Percentiles rank a stretch among this genome's conserved stretches.
phyloP scores from a whole-genome alignment of 2,329 filamentous ascomycete genomes.

The Microsporum ferrugineum region DNA sequence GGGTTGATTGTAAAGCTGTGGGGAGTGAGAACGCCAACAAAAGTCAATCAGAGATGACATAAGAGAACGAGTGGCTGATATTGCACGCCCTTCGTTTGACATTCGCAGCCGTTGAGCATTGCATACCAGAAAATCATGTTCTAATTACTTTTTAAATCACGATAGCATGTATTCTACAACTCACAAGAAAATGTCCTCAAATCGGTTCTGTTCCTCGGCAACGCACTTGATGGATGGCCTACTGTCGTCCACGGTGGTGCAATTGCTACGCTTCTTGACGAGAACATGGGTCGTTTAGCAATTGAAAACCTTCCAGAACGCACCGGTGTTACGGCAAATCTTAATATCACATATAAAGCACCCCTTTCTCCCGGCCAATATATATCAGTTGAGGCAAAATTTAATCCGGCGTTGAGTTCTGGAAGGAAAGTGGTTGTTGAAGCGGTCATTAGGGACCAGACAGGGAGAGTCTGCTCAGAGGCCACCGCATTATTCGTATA shows the following conservation, averaged over 20 bases:
- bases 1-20: background rate
- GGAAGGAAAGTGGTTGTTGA: slow-evolving; percentile 30
- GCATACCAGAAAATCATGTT: background rate
- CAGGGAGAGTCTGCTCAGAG: slow-evolving; percentile 48
- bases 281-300: slow-evolving; percentile 55
- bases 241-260: slow-evolving; percentile 59
- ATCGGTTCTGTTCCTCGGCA: slow-evolving; percentile 57
- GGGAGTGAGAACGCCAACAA: background rate
- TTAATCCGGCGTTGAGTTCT: slow-evolving; percentile 30
- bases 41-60: slow-evolving; percentile 3
- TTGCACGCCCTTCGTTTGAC: slow-evolving; percentile 7
- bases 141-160: background rate
- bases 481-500: slow-evolving; percentile 50
- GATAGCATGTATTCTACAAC: slow-evolving; percentile 55
- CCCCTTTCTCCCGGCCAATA: slow-evolving; percentile 50
- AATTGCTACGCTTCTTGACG: slow-evolving; percentile 57
- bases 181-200: slow-evolving; percentile 45
- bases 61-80: slow-evolving; percentile 1
- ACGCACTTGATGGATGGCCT: slow-evolving; percentile 57
- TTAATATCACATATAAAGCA: slow-evolving; percentile 51
- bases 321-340: slow-evolving; percentile 46
- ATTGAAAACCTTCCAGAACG: slow-evolving; percentile 38
- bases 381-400: slow-evolving; percentile 47
- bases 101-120: slow-evolving; percentile 1
- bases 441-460: slow-evolving; percentile 26